Evolutionary conservation across 2,329 filamentous ascomycete species (phyloP).

Genomic region (Atkinsonella texensis): DNA sequence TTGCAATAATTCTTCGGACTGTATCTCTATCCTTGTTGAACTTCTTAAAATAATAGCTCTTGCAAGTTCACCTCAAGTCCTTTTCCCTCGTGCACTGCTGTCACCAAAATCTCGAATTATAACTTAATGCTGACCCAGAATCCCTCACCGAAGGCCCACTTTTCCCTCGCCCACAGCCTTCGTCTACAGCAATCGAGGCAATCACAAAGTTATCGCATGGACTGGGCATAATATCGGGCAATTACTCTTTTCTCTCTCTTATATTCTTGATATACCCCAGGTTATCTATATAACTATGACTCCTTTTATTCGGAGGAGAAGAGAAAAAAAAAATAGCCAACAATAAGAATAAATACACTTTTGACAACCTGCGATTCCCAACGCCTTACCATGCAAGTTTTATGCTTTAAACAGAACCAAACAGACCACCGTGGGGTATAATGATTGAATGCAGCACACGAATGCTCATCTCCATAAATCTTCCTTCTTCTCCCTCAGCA

Average conservation of each 20-base stretch:
- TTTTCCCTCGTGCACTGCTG: too few species aligned
- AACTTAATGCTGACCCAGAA: too few species aligned
- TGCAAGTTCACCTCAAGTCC: too few species aligned
- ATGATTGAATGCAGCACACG: neutral
- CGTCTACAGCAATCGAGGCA: too few species aligned
- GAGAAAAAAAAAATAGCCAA: constrained; percentile 3
- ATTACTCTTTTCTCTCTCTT: neutral
- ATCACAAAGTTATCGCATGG: neutral
- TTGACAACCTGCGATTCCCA: constrained; percentile 4
- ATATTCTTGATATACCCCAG: constrained; percentile 1
- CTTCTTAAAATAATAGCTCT: too few species aligned
- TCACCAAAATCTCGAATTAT: too few species aligned
- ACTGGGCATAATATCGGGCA: neutral
- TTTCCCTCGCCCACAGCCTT: neutral
- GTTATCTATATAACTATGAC: constrained; percentile 9
- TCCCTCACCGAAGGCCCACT: neutral
- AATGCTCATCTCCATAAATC: neutral
- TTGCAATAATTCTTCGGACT: too few species aligned
- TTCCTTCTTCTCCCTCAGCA: neutral
- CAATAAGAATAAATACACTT: constrained; percentile 9
- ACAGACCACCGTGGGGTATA: constrained; percentile 3
- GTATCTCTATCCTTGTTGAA: too few species aligned
- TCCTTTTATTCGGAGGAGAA: constrained; percentile 10
- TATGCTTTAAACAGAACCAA: neutral
- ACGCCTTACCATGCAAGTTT: constrained; percentile 3